Conservation (phyloP, 306 rosid genomes). For the Vachellia collinsii region DNA sequence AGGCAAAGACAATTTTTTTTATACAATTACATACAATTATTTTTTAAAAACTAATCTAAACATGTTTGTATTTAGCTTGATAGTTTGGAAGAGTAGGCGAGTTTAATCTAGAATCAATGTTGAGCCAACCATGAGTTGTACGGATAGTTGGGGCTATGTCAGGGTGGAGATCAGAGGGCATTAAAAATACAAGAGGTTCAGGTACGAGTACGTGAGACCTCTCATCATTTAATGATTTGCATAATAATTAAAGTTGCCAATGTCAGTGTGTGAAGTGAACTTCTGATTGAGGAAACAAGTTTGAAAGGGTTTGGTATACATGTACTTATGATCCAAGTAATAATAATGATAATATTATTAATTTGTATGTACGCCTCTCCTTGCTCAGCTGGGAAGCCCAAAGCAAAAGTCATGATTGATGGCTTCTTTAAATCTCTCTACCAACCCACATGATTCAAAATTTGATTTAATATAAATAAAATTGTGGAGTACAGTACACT, state of each 20-base stretch:
- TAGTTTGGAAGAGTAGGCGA: neutral
- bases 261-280: conserved; percentile 32
- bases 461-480: neutral
- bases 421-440: neutral
- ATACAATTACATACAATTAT: too few species aligned
- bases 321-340: neutral
- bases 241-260: conserved; percentile 17
- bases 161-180: conserved; percentile 24
- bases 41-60: too few species aligned
- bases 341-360: neutral
- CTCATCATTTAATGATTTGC: conserved; percentile 42
- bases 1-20: too few species aligned
- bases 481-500: neutral
- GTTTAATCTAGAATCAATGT: conserved; percentile 23
- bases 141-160: conserved; percentile 10
- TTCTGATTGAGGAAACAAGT: conserved; percentile 22
- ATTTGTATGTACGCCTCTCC: neutral
- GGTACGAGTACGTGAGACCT: conserved; percentile 10
- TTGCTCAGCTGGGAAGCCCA: neutral
- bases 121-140: conserved; percentile 10
- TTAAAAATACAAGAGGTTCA: neutral
- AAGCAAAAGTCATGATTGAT: neutral
- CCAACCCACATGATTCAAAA: conserved; percentile 1
- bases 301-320: neutral
- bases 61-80: neutral